phyloP scores from a whole-genome alignment of 768 basidiomycete species.

The Amanita pseudoporphyria region DNA sequence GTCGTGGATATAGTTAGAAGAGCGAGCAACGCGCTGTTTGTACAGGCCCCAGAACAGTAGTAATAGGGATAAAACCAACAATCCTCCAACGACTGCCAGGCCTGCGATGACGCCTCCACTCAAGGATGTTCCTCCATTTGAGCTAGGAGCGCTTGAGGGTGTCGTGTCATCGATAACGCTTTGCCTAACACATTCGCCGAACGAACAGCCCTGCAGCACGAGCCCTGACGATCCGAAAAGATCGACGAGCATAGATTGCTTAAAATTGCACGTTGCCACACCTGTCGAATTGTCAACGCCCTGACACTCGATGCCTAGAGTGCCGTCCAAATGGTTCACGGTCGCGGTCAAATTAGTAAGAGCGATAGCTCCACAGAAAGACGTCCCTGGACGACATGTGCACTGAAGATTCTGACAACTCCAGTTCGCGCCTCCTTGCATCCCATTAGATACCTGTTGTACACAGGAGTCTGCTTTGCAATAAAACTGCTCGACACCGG shows the following conservation, averaged over 20 bases:
- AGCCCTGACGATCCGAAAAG: constrained; percentile 74
- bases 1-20: neutral
- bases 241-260: constrained; percentile 52
- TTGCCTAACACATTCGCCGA: constrained; percentile 86
- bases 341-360: constrained; percentile 42
- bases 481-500: constrained; percentile 83
- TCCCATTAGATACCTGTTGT: constrained; percentile 37
- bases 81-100: constrained; percentile 68
- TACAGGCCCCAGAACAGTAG: constrained; percentile 56
- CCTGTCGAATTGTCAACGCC: constrained; percentile 31
- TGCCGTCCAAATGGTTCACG: constrained; percentile 58
- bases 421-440: constrained; percentile 44
- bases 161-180: constrained; percentile 56
- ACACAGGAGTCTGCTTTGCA: constrained; percentile 65
- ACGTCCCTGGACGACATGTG: constrained; percentile 54
- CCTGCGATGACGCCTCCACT: constrained; percentile 86
- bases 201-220: constrained; percentile 61
- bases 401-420: constrained; percentile 68
- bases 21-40: constrained; percentile 54
- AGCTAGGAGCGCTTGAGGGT: constrained; percentile 22
- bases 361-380: constrained; percentile 61
- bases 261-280: constrained; percentile 62
- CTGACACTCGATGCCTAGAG: constrained; percentile 61
- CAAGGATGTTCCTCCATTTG: constrained; percentile 34
- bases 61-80: constrained; percentile 47